phyloP scores from a whole-genome alignment of 2,329 filamentous ascomycete species.

The Neofusicoccum laricinum region DNA sequence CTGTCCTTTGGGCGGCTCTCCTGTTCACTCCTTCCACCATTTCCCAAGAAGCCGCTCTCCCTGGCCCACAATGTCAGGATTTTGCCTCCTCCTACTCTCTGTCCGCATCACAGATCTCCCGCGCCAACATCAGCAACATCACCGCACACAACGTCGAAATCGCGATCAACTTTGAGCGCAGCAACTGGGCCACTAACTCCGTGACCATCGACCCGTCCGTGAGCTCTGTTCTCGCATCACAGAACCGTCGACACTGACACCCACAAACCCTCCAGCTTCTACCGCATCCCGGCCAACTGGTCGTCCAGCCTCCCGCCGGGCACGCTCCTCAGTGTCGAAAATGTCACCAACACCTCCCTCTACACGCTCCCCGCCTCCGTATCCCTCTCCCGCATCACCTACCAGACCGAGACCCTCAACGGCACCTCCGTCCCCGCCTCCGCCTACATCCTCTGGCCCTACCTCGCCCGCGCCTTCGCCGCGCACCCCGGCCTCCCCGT shows the following conservation, averaged over 20 bases:
- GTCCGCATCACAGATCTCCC: not conserved
- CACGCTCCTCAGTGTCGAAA: slow-evolving; percentile 41
- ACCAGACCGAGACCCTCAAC: slow-evolving; percentile 46
- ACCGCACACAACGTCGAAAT: slow-evolving; percentile 20
- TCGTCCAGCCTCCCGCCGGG: slow-evolving; percentile 29
- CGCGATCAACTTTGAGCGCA: slow-evolving; percentile 26
- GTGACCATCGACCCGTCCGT: slow-evolving; percentile 42
- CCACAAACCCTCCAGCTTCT: not conserved
- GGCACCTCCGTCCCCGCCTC: slow-evolving; percentile 48
- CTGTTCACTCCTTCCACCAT: not conserved
- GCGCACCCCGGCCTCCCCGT: slow-evolving; percentile 1
- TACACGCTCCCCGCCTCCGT: slow-evolving; percentile 44
- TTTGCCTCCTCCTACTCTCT: not conserved
- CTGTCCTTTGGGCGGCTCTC: not conserved
- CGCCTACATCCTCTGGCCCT: slow-evolving; percentile 53
- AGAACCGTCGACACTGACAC: no score
- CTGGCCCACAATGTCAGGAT: slow-evolving; percentile 2
- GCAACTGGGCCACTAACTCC: slow-evolving; percentile 26
- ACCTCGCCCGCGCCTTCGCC: slow-evolving; percentile 14
- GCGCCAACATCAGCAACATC: slow-evolving; percentile 4
- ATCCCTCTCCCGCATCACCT: slow-evolving; percentile 50
- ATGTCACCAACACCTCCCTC: slow-evolving; percentile 34
- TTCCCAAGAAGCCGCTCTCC: not conserved
- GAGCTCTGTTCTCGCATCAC: not conserved
- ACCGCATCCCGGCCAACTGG: not conserved